A percentile compares a stretch with the other conserved stretches of the same genome.
Evolutionary conservation across 2,329 filamentous ascomycete species (phyloP).

Genomic region (Fusarium torreyae): DNA sequence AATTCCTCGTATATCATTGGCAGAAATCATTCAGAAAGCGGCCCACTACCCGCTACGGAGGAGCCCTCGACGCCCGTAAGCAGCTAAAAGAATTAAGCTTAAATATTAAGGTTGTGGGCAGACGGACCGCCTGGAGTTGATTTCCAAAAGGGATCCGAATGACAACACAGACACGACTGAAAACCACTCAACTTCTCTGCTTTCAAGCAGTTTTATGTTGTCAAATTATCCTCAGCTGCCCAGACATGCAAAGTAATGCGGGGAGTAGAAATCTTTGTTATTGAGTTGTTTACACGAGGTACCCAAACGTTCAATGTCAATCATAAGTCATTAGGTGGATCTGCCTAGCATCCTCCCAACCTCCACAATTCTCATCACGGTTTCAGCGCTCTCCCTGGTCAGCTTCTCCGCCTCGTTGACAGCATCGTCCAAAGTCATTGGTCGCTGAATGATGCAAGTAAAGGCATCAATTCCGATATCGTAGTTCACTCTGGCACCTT

Average conservation of each 20-base stretch:
- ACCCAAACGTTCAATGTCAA: not conserved
- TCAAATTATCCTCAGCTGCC: too few species aligned
- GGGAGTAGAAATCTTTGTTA: too few species aligned
- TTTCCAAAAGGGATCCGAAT: too few species aligned
- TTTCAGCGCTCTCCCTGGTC: slow-evolving; percentile 54
- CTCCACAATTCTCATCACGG: slow-evolving; percentile 54
- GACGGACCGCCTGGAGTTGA: not conserved
- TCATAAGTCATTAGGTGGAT: slow-evolving; percentile 1
- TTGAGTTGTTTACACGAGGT: too few species aligned
- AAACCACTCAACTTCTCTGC: too few species aligned
- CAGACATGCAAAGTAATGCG: too few species aligned
- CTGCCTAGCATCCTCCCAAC: slow-evolving; percentile 51
- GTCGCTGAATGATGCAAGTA: slow-evolving; percentile 53
- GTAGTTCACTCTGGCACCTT: slow-evolving; percentile 54
- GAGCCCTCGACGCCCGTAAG: too few species aligned
- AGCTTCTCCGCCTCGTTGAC: slow-evolving; percentile 51
- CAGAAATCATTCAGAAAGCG: too few species aligned
- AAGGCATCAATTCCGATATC: slow-evolving; percentile 55
- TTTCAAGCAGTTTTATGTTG: too few species aligned
- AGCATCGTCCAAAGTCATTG: slow-evolving; percentile 52
- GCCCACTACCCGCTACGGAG: too few species aligned
- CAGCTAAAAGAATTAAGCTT: slow-evolving; percentile 5
- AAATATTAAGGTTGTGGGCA: slow-evolving; percentile 16
- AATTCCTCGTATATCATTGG: too few species aligned
- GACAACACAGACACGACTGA: too few species aligned